Conservation (phyloP, 2,329 filamentous ascomycete species). For the Colletotrichum cereale region DNA sequence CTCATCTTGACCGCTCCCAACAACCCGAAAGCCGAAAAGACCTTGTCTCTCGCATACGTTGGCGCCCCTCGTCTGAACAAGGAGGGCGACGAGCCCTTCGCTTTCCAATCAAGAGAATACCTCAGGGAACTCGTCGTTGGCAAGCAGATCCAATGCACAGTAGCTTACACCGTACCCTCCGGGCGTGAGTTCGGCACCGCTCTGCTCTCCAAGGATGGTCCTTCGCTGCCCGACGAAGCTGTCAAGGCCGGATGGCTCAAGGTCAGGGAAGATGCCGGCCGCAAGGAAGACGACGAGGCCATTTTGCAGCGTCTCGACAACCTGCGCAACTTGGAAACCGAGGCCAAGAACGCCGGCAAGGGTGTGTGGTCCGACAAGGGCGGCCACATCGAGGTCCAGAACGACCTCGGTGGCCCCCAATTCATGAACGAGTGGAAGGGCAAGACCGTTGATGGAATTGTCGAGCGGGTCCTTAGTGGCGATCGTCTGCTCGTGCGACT, state of each 20-base stretch:
- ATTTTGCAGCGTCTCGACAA: constrained; percentile 79
- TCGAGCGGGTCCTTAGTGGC: constrained; percentile 92
- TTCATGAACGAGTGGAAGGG: constrained; percentile 90
- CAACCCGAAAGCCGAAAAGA: constrained; percentile 86
- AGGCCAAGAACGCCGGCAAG: constrained; percentile 82
- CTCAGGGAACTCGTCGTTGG: constrained; percentile 87
- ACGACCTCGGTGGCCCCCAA: constrained; percentile 83
- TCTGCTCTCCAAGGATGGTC: constrained; percentile 78
- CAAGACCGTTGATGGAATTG: constrained; percentile 83
- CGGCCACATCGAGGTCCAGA: constrained; percentile 79
- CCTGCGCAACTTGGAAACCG: constrained; percentile 80
- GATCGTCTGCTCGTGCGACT: constrained; percentile 90
- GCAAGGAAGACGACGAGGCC: constrained; percentile 88
- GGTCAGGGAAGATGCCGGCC: constrained; percentile 92
- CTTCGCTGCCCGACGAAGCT: constrained; percentile 82
- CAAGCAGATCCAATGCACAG: constrained; percentile 86
- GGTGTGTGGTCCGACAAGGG: constrained; percentile 81
- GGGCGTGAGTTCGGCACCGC: constrained; percentile 91
- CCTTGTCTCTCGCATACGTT: constrained; percentile 91
- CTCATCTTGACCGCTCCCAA: constrained; percentile 84
- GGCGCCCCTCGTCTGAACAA: constrained; percentile 87
- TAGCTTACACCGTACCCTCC: constrained; percentile 89
- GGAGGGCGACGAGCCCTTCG: constrained; percentile 92
- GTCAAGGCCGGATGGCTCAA: constrained; percentile 93
- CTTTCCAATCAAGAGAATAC: constrained; percentile 95